Evolutionary conservation across 306 rosid species (phyloP).

Genomic region (Begonia fuchsioides): DNA sequence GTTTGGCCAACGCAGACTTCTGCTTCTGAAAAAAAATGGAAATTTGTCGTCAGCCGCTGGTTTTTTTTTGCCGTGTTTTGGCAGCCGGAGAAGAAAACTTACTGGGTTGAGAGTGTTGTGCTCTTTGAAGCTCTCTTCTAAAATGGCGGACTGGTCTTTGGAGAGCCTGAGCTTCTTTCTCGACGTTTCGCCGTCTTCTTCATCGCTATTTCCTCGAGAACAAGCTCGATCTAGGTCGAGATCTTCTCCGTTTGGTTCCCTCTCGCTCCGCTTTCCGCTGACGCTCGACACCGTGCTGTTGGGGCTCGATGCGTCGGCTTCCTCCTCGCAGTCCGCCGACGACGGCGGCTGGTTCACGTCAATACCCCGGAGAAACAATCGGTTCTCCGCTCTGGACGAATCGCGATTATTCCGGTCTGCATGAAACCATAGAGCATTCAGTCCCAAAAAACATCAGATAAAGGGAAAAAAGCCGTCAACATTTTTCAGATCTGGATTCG

Average conservation of each 20-base stretch:
- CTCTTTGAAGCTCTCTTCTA: slow-evolving; percentile 91
- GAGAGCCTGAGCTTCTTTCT: slow-evolving; percentile 85
- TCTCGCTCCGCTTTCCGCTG: slow-evolving; percentile 84
- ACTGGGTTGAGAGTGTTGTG: slow-evolving; percentile 98
- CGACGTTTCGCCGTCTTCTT: slow-evolving; percentile 75
- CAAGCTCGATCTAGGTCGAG: slow-evolving; percentile 49
- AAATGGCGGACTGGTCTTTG: slow-evolving; percentile 78
- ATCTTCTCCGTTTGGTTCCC: slow-evolving; percentile 53
- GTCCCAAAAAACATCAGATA: no score
- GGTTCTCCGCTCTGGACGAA: slow-evolving; percentile 23
- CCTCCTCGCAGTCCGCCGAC: slow-evolving; percentile 58
- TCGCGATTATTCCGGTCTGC: slow-evolving; percentile 64
- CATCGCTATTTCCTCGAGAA: slow-evolving; percentile 73
- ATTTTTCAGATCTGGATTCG: no score
- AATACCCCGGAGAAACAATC: slow-evolving; percentile 63
- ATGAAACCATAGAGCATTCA: slow-evolving; percentile 11
- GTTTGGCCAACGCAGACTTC: slow-evolving; percentile 79
- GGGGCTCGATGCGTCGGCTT: slow-evolving; percentile 68
- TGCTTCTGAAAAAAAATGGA: slow-evolving; percentile 44
- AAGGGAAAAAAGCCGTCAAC: no score
- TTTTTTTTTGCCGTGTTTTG: slow-evolving; percentile 7
- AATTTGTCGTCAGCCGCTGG: neutral
- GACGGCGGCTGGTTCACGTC: slow-evolving; percentile 74
- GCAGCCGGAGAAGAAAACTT: slow-evolving; percentile 10
- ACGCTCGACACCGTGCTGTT: slow-evolving; percentile 88